These are phyloP conservation scores for Fistulina hepatica DNA, from an alignment of 1,284 basidiomycete species.

Conservation along the genomic window DNA sequence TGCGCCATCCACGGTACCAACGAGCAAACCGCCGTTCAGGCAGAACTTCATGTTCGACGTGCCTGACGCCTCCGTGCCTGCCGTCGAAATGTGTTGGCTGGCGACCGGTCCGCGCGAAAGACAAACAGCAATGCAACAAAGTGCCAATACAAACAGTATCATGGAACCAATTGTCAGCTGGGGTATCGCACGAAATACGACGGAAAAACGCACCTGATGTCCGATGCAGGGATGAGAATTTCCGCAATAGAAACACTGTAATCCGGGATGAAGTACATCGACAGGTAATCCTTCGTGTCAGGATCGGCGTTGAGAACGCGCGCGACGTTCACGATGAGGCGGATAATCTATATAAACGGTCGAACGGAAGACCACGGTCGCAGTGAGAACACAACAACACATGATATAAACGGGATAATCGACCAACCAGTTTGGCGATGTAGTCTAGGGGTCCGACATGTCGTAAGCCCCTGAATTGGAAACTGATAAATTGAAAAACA, in stretches of 20 bases:
- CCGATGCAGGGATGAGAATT: conserved; percentile 82
- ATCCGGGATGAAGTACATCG: conserved; percentile 79
- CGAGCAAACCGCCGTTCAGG: conserved; percentile 77
- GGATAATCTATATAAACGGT: conserved; percentile 53
- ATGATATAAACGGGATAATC: background rate
- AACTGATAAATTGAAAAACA: too few relatives aligned
- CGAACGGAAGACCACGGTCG: conserved; percentile 6
- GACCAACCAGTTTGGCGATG: conserved; percentile 61
- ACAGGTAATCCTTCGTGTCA: conserved; percentile 75
- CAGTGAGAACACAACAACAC: background rate
- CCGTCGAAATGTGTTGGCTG: conserved; percentile 90
- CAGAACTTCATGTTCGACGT: conserved; percentile 94
- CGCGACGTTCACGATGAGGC: conserved; percentile 82
- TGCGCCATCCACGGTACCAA: conserved; percentile 81
- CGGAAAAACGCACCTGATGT: too few relatives aligned
- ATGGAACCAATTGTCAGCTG: too few relatives aligned
- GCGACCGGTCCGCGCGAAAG: too few relatives aligned
- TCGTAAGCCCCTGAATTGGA: too few relatives aligned
- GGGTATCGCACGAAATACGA: too few relatives aligned
- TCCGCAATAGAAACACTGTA: conserved; percentile 87
- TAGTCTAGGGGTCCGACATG: too few relatives aligned
- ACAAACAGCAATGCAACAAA: too few relatives aligned
- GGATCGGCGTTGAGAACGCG: conserved; percentile 78
- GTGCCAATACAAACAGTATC: too few relatives aligned
- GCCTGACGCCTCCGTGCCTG: conserved; percentile 83